Percentiles rank a stretch among this genome's conserved stretches.
Evolutionary conservation across 805 yeast species (phyloP).

Genomic region (Nakazawaea wickerhamii): DNA sequence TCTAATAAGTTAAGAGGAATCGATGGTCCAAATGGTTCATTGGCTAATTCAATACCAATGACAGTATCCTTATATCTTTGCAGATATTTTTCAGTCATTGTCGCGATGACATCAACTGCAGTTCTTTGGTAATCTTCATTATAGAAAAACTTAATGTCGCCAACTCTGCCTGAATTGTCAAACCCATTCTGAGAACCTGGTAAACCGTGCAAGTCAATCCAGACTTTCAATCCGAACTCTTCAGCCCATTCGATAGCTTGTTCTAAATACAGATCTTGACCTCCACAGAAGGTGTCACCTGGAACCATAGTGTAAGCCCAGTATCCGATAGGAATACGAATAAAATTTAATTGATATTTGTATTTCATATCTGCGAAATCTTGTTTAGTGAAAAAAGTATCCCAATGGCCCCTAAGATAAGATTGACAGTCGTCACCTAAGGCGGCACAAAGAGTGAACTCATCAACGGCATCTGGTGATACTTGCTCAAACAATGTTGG

Average conservation of each 20-base stretch:
- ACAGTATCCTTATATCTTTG: conserved; percentile 43
- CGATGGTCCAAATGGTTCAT: conserved; percentile 62
- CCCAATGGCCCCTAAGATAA: conserved; percentile 49
- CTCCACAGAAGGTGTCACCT: conserved; percentile 58
- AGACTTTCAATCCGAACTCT: conserved; percentile 52
- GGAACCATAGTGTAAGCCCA: conserved; percentile 60
- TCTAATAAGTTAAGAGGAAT: conserved; percentile 38
- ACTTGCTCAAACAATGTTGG: conserved; percentile 50
- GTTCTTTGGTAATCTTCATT: conserved; percentile 36
- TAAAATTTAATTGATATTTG: conserved; percentile 54
- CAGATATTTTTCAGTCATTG: conserved; percentile 50
- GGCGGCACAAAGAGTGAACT: conserved; percentile 43
- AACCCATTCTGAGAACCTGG: conserved; percentile 88
- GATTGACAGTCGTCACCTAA: conserved; percentile 38
- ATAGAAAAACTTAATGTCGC: conserved; percentile 47
- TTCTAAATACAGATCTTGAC: conserved; percentile 60
- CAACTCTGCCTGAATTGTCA: conserved; percentile 71
- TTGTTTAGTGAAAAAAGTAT: conserved; percentile 48
- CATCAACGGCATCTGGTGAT: conserved; percentile 50
- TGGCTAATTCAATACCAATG: conserved; percentile 62
- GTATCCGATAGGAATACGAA: conserved; percentile 73
- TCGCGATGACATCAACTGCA: conserved; percentile 45
- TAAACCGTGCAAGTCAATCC: conserved; percentile 75
- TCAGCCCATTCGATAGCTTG: conserved; percentile 68
- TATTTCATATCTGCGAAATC: conserved; percentile 48